Percentiles rank a stretch among this genome's conserved stretches.
These are phyloP conservation scores for Arachnomyces sp. DNA, from an alignment of 2,329 filamentous ascomycete species.

Conservation along the genomic window DNA sequence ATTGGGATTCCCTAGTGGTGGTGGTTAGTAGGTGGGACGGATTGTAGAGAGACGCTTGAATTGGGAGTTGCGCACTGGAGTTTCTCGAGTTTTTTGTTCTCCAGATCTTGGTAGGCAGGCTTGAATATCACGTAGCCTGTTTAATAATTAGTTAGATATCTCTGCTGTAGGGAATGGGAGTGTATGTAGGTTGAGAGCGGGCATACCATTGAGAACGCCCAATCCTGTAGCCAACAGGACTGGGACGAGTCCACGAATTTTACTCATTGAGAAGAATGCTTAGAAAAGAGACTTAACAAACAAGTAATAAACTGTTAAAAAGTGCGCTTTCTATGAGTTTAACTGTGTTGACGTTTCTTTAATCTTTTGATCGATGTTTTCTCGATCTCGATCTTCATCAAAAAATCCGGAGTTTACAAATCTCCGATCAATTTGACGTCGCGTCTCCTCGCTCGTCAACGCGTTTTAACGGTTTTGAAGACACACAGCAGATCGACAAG, in stretches of 20 bases:
- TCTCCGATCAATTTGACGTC: conserved; percentile 13
- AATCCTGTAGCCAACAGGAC: conserved; percentile 30
- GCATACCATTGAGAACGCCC: conserved; percentile 34
- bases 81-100: conserved; percentile 22
- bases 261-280: conserved; percentile 22
- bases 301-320: too few species aligned
- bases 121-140: conserved; percentile 38
- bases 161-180: background rate
- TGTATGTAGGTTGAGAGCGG: background rate
- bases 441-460: conserved; percentile 22
- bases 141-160: conserved; percentile 1
- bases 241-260: conserved; percentile 27
- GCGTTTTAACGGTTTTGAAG: conserved; percentile 13
- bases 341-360: background rate
- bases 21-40: background rate
- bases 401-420: conserved; percentile 10
- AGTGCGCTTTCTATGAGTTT: background rate
- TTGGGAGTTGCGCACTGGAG: conserved; percentile 8
- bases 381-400: conserved; percentile 4
- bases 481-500: conserved; percentile 13
- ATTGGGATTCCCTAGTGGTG: conserved; percentile 7
- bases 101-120: conserved; percentile 30
- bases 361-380: conserved; percentile 8
- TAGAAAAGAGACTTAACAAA: background rate
- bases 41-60: background rate